phyloP scores from a whole-genome alignment of 2,329 filamentous ascomycete genomes.

The Xylariaceae sp. region DNA sequence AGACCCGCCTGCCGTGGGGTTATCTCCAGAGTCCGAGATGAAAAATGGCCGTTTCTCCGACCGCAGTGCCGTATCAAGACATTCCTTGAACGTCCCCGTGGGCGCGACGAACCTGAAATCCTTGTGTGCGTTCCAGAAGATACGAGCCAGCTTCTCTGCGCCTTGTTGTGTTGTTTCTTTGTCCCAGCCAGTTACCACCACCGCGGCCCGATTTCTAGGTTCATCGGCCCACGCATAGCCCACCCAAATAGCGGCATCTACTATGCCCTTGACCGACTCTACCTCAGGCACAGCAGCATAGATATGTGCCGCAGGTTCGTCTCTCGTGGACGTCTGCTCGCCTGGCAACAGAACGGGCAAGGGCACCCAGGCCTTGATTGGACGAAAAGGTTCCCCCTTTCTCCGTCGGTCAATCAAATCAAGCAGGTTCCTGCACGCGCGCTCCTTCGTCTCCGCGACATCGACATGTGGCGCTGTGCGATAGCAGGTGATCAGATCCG shows the following conservation, averaged over 20 bases:
- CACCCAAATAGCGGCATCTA: conserved; percentile 51
- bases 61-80: conserved; percentile 40
- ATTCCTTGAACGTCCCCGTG: conserved; percentile 41
- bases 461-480: conserved; percentile 49
- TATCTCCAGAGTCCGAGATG: conserved; percentile 51
- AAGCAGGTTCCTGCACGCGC: conserved; percentile 46
- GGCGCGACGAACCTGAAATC: conserved; percentile 49
- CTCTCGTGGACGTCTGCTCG: conserved; percentile 50
- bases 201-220: conserved; percentile 43
- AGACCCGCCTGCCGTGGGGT: conserved; percentile 49
- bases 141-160: conserved; percentile 39
- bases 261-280: conserved; percentile 35
- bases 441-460: conserved; percentile 43
- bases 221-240: conserved; percentile 54
- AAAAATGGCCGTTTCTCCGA: conserved; percentile 42
- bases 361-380: conserved; percentile 48
- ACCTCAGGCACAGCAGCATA: conserved; percentile 43
- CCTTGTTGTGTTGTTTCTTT: conserved; percentile 32
- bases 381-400: conserved; percentile 27
- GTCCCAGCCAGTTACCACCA: conserved; percentile 49
- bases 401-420: conserved; percentile 30
- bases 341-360: conserved; percentile 47
- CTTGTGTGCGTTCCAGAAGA: conserved; percentile 43
- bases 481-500: conserved; percentile 49
- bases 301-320: conserved; percentile 46